Evolutionary conservation across 2,329 filamentous ascomycete genomes (phyloP).

Genomic region (Diaporthe citri): DNA sequence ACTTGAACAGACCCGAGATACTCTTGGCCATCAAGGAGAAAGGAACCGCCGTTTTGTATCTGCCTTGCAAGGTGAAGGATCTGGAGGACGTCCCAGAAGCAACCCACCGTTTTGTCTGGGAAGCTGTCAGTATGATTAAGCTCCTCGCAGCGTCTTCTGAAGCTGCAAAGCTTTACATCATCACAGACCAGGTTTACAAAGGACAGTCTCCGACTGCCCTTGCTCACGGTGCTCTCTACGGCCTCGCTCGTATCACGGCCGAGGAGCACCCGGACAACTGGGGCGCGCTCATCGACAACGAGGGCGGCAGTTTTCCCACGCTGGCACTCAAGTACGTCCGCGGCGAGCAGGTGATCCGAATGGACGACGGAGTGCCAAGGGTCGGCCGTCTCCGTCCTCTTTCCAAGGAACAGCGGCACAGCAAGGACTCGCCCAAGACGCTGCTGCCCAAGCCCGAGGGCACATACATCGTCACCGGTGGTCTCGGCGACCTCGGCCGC

Average conservation of each 20-base stretch:
- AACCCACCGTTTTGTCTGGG: neutral
- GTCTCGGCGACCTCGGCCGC: constrained; percentile 45
- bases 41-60: neutral
- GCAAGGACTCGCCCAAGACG: constrained; percentile 5
- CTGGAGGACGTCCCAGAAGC: neutral
- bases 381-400: neutral
- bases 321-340: neutral
- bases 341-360: neutral
- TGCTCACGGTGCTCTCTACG: neutral
- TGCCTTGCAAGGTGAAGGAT: neutral
- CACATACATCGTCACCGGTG: constrained; percentile 46
- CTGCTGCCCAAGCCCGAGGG: constrained; percentile 39
- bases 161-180: neutral
- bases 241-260: neutral
- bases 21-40: neutral
- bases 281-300: neutral
- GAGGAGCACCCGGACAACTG: neutral
- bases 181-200: neutral
- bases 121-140: neutral
- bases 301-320: neutral
- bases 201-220: neutral
- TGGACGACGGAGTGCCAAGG: neutral
- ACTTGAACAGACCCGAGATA: neutral
- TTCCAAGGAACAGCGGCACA: neutral
- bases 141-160: neutral